Percentiles rank a stretch among this genome's conserved stretches.
phyloP scores from a whole-genome alignment of 306 rosid species.

The Hippophae rhamnoides region DNA sequence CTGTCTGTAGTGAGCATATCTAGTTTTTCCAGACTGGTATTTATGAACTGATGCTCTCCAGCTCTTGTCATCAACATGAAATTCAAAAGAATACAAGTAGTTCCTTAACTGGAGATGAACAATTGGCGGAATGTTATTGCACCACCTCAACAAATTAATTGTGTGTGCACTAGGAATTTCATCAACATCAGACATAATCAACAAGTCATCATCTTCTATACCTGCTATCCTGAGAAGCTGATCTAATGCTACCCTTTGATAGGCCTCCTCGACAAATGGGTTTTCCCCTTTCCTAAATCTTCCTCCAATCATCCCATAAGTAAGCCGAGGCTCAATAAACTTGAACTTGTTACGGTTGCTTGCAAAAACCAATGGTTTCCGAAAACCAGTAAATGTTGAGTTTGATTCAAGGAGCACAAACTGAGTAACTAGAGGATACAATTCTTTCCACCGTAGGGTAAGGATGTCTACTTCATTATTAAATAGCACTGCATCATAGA shows the following conservation, averaged over 20 bases:
- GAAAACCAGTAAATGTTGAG: conserved; percentile 63
- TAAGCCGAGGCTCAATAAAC: conserved; percentile 50
- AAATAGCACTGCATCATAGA: conserved; percentile 74
- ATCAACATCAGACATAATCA: conserved; percentile 87
- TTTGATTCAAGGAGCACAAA: conserved; percentile 73
- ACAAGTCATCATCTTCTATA: conserved; percentile 65
- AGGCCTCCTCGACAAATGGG: conserved; percentile 79
- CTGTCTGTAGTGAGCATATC: conserved; percentile 65
- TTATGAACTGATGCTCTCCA: conserved; percentile 72
- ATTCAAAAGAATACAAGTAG: conserved; percentile 77
- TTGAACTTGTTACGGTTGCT: conserved; percentile 39
- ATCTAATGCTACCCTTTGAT: conserved; percentile 69
- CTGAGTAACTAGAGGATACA: conserved; percentile 54
- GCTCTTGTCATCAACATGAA: conserved; percentile 46
- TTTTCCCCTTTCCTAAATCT: conserved; percentile 63
- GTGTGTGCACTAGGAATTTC: conserved; percentile 94
- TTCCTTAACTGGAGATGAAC: conserved; percentile 66
- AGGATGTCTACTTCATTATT: conserved; percentile 74
- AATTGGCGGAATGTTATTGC: conserved; percentile 51
- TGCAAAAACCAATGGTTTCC: conserved; percentile 49
- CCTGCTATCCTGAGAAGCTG: conserved; percentile 61
- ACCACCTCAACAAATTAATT: conserved; percentile 78
- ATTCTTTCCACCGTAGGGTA: conserved; percentile 69
- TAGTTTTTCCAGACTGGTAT: conserved; percentile 49
- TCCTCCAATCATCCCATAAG: conserved; percentile 54